These are phyloP conservation scores for Herpetospermum pedunculosum DNA, from an alignment of 306 rosid species.

Conservation along the genomic window DNA sequence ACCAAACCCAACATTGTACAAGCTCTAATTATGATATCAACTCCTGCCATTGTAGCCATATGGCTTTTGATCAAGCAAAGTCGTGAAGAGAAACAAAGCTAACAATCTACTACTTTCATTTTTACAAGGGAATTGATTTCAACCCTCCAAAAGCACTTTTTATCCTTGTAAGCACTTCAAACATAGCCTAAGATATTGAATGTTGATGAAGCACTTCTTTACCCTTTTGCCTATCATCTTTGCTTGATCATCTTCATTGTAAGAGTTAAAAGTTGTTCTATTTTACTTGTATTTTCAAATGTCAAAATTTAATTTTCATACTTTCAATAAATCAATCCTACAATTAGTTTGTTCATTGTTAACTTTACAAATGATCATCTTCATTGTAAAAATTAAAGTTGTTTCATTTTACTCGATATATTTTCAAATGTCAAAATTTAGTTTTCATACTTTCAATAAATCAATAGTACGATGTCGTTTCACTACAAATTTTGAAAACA, in stretches of 20 bases:
- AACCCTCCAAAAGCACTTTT: not conserved
- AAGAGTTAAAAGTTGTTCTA: no score
- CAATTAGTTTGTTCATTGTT: no score
- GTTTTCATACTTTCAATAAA: no score
- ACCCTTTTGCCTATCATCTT: not conserved
- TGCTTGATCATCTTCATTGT: not conserved
- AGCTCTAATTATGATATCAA: conserved; percentile 43
- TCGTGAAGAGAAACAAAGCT: conserved; percentile 12
- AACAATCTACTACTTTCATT: not conserved
- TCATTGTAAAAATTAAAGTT: no score
- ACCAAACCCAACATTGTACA: conserved; percentile 56
- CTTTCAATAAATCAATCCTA: no score
- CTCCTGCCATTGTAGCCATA: conserved; percentile 47
- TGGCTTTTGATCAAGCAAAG: conserved; percentile 51
- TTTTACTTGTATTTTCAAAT: no score
- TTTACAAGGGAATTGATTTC: not conserved
- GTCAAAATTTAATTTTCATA: no score
- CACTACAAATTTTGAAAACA: no score
- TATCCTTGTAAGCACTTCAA: not conserved
- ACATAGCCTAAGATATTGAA: not conserved
- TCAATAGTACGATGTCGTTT: no score
- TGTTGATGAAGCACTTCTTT: not conserved
- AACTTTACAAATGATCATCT: no score
- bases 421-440: no score
- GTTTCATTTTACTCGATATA: no score